Conservation (phyloP, 306 rosid genomes). For the Vigna hirtella region DNA sequence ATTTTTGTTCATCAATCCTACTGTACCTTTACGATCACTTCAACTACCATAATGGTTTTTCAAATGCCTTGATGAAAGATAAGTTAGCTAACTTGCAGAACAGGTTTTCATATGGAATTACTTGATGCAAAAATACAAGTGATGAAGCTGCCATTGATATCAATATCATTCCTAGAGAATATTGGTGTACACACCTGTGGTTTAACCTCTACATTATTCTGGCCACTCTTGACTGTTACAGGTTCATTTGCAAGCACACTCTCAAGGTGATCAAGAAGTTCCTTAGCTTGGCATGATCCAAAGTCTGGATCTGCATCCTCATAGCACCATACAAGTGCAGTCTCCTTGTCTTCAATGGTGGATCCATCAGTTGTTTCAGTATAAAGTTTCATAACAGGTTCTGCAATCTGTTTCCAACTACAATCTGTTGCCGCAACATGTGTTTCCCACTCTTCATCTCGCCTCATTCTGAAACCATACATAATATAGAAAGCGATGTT, state of each 20-base stretch:
- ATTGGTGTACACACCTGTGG: conserved; percentile 75
- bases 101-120: no score
- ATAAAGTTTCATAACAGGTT: conserved; percentile 87
- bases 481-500: conserved; percentile 17
- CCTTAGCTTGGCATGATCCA: conserved; percentile 94
- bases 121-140: no score
- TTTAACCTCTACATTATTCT: conserved; percentile 84
- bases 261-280: conserved; percentile 90
- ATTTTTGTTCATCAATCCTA: no score
- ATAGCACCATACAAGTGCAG: conserved; percentile 89
- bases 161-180: conserved; percentile 23
- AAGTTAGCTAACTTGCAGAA: no score
- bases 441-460: conserved; percentile 72
- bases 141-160: neutral
- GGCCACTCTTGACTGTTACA: conserved; percentile 87
- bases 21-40: no score
- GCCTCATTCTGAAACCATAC: conserved; percentile 50
- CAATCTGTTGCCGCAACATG: conserved; percentile 64
- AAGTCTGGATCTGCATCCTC: conserved; percentile 87
- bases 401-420: conserved; percentile 86
- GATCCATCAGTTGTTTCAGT: conserved; percentile 94
- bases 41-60: no score
- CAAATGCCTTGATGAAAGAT: no score
- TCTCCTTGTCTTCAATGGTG: conserved; percentile 80
- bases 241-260: conserved; percentile 95